These are phyloP conservation scores for Monosporascus ibericus DNA, from an alignment of 2,329 filamentous ascomycete species.

Conservation along the genomic window DNA sequence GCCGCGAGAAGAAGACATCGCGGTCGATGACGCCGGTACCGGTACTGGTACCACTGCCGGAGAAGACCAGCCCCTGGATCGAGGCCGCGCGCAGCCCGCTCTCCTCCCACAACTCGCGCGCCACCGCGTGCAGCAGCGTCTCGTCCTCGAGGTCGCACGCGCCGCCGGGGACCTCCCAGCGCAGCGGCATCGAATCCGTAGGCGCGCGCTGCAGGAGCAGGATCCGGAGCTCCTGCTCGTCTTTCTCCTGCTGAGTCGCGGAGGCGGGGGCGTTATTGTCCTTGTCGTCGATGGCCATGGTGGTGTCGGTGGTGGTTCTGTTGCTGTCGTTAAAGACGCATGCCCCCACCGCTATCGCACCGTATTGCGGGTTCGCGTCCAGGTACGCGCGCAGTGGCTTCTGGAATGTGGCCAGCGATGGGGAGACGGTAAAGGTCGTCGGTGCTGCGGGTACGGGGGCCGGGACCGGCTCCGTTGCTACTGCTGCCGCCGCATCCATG, in stretches of 20 bases:
- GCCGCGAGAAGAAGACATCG: conserved; percentile 12
- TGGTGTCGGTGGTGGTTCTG: neutral
- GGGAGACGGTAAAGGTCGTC: conserved; percentile 12
- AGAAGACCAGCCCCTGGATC: conserved; percentile 13
- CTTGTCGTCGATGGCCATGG: neutral
- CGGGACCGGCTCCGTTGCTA: neutral
- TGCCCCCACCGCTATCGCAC: conserved; percentile 21
- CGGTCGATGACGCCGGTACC: conserved; percentile 5
- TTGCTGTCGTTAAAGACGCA: conserved; percentile 20
- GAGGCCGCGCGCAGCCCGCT: conserved; percentile 23
- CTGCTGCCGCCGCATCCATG: neutral
- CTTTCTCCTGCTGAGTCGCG: neutral
- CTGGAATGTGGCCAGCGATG: conserved; percentile 15
- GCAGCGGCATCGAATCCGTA: conserved; percentile 28
- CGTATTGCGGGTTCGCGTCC: conserved; percentile 10
- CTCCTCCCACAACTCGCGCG: conserved; percentile 37
- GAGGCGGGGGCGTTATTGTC: neutral
- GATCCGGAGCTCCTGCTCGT: conserved; percentile 15
- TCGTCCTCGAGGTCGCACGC: conserved; percentile 30
- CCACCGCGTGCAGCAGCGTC: conserved; percentile 30
- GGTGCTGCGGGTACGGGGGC: conserved; percentile 7
- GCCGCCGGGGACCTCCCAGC: conserved; percentile 38
- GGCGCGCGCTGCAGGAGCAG: conserved; percentile 34
- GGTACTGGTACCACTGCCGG: neutral
- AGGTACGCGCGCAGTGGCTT: conserved; percentile 16